Evolutionary conservation across 225 moss, liverwort and hornwort species (phyloP).

Genomic region (Bryum argenteum): DNA sequence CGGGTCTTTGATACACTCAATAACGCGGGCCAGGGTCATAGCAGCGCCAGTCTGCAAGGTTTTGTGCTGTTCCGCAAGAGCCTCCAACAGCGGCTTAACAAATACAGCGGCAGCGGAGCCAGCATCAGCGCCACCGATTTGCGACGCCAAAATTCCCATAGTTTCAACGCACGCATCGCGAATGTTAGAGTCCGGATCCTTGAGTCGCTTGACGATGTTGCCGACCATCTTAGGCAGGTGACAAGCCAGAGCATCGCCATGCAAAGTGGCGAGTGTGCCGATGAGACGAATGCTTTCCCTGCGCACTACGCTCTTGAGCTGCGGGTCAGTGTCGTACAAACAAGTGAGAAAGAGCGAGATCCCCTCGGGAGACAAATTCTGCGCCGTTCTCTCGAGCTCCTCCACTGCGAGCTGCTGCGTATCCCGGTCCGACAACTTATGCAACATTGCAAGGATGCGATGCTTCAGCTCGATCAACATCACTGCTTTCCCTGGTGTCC

Average conservation of each 20-base stretch:
- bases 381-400: slow-evolving; percentile 88
- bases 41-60: slow-evolving; percentile 87
- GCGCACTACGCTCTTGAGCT: slow-evolving; percentile 96
- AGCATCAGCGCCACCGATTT: slow-evolving; percentile 65
- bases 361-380: slow-evolving; percentile 73
- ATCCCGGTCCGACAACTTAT: slow-evolving; percentile 96
- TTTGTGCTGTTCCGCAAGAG: slow-evolving; percentile 89
- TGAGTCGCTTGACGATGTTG: slow-evolving; percentile 86
- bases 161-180: slow-evolving; percentile 96
- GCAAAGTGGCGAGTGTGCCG: slow-evolving; percentile 79
- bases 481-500: slow-evolving; percentile 54
- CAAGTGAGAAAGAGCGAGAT: slow-evolving; percentile 82
- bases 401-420: slow-evolving; percentile 97
- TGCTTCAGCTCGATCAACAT: slow-evolving; percentile 96
- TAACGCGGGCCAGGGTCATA: slow-evolving; percentile 77
- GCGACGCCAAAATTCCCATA: slow-evolving; percentile 73
- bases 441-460: slow-evolving; percentile 86
- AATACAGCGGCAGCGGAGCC: slow-evolving; percentile 67
- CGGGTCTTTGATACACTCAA: slow-evolving; percentile 78
- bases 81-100: slow-evolving; percentile 92
- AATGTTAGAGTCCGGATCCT: slow-evolving; percentile 93
- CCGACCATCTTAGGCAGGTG: slow-evolving; percentile 88
- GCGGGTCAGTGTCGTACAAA: slow-evolving; percentile 94
- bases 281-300: slow-evolving; percentile 85
- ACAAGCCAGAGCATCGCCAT: slow-evolving; percentile 72